phyloP scores from a whole-genome alignment of 139 green algal genomes.

The Chlamydomonas schloesseri region DNA sequence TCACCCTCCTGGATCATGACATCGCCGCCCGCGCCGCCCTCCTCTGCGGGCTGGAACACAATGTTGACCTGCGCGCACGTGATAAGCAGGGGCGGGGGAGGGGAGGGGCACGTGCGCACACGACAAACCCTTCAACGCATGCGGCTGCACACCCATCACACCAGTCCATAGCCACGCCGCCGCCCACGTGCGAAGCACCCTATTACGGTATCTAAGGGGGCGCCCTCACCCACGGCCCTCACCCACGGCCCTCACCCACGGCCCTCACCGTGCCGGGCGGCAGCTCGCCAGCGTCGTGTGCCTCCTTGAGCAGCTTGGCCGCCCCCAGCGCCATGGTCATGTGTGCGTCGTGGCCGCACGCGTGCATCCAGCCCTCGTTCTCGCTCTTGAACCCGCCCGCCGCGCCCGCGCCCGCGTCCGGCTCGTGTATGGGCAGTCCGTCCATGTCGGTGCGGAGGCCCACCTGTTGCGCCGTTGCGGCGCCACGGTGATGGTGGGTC shows the following conservation, averaged over 20 bases:
- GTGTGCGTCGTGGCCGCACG: conserved; percentile 92
- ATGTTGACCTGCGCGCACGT: conserved; percentile 78
- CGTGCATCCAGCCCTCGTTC: conserved; percentile 82
- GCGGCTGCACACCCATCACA: no score
- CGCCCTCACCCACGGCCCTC: no score
- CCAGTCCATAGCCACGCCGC: no score
- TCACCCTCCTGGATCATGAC: conserved; percentile 70
- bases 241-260: no score
- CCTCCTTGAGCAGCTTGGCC: conserved; percentile 65
- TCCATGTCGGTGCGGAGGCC: conserved; percentile 39
- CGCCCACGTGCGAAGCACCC: no score
- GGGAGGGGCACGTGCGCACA: no score
- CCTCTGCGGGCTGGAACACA: conserved; percentile 96
- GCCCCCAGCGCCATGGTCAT: conserved; percentile 89
- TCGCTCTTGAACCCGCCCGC: not conserved
- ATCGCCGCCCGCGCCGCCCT: conserved; percentile 84
- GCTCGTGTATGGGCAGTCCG: conserved; percentile 36
- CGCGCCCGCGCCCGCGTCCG: not conserved
- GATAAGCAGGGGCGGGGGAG: no score
- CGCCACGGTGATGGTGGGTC: no score
- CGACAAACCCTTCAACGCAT: no score
- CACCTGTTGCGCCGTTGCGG: no score
- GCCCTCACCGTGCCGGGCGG: conserved; percentile 60
- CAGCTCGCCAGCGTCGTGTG: conserved; percentile 44
- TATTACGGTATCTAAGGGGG: no score